These are phyloP conservation scores for Teunomyces cretensis DNA, from an alignment of 805 yeast genomes.

Conservation along the genomic window DNA sequence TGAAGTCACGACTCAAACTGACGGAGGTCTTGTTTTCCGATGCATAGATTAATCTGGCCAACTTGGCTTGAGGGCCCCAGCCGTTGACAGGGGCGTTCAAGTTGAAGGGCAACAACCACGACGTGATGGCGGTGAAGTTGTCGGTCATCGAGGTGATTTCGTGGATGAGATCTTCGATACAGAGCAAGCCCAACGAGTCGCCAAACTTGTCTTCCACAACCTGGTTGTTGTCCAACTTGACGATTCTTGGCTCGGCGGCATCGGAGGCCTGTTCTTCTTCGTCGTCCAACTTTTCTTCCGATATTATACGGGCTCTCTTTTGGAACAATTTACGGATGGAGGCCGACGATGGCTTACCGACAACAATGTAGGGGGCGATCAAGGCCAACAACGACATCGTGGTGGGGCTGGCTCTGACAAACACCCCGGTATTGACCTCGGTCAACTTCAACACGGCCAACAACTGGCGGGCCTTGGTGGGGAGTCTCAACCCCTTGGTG, in stretches of 20 bases:
- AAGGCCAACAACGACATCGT: constrained; percentile 64
- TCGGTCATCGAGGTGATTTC: constrained; percentile 67
- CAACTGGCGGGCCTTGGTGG: constrained; percentile 60
- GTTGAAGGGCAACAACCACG: constrained; percentile 69
- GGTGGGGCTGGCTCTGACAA: constrained; percentile 60
- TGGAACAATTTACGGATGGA: constrained; percentile 73
- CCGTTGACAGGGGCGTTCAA: constrained; percentile 71
- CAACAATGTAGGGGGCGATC: constrained; percentile 69
- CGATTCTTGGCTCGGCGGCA: constrained; percentile 5
- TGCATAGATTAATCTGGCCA: constrained; percentile 59
- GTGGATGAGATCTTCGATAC: constrained; percentile 78
- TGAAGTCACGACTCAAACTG: constrained; percentile 63
- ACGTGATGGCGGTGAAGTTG: constrained; percentile 56
- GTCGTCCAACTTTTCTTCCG: constrained; percentile 16
- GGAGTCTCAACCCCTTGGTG: constrained; percentile 58
- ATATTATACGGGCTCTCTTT: constrained; percentile 63
- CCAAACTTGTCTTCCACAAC: constrained; percentile 71
- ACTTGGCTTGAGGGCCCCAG: constrained; percentile 69
- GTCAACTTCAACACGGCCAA: constrained; percentile 61
- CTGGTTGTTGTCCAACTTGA: constrained; percentile 68
- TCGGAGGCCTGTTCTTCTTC: constrained; percentile 23
- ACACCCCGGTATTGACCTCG: constrained; percentile 66
- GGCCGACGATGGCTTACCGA: constrained; percentile 72
- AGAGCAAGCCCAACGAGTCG: constrained; percentile 58
- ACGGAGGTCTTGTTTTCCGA: constrained; percentile 49